Evolutionary conservation across 345 rosid species (phyloP).

Genomic region (Euphorbia lathyris): DNA sequence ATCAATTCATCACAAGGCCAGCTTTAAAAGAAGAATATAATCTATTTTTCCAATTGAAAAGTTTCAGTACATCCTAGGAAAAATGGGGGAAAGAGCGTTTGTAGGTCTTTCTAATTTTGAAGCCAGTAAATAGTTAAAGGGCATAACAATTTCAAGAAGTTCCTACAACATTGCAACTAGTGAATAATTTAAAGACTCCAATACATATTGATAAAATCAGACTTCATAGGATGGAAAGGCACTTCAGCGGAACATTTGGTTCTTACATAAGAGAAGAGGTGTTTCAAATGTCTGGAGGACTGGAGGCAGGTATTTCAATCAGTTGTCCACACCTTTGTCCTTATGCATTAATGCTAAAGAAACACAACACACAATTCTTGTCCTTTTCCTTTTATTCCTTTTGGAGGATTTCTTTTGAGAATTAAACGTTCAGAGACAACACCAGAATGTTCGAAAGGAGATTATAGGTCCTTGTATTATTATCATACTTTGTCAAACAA

Average conservation of each 20-base stretch:
- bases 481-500: not conserved
- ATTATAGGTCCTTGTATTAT: not conserved
- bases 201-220: too few species aligned
- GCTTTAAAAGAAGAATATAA: not conserved
- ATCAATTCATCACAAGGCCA: not conserved
- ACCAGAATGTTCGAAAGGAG: not conserved
- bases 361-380: too few species aligned
- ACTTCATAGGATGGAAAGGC: not conserved
- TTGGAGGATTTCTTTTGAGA: not conserved
- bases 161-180: not conserved
- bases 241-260: not conserved
- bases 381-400: not conserved
- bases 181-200: not conserved
- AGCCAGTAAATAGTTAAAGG: too few species aligned
- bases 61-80: not conserved
- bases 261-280: not conserved
- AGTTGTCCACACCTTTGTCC: too few species aligned
- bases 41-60: not conserved
- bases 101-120: too few species aligned
- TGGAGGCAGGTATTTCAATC: not conserved
- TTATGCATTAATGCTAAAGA: not conserved
- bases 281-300: not conserved
- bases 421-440: not conserved
- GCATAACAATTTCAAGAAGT: too few species aligned
- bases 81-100: too few species aligned